Percentiles rank a stretch among this genome's conserved stretches.
phyloP scores from a whole-genome alignment of 768 basidiomycete genomes.

The Pleurotus sapidus region DNA sequence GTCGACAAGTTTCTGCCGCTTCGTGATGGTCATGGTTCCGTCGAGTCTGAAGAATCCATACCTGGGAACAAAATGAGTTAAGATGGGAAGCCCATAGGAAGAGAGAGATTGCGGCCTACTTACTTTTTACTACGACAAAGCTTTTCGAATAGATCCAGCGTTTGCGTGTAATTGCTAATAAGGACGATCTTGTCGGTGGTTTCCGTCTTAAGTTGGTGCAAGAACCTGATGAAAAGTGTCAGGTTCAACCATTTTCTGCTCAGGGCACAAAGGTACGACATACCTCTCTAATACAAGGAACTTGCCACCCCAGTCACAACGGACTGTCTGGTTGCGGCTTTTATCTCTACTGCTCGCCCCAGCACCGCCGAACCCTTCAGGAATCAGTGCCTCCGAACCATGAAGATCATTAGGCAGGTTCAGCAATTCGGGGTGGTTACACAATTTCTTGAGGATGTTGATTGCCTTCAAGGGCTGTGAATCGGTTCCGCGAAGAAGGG shows the following conservation, averaged over 20 bases:
- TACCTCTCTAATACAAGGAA: conserved; percentile 92
- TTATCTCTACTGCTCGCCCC: conserved; percentile 37
- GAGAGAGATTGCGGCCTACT: conserved; percentile 12
- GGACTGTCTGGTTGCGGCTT: conserved; percentile 49
- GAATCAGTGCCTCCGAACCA: conserved; percentile 80
- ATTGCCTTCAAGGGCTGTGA: conserved; percentile 97
- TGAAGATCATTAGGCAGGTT: conserved; percentile 80
- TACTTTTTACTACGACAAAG: conserved; percentile 84
- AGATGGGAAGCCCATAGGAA: too few relatives aligned
- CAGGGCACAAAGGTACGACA: conserved; percentile 10
- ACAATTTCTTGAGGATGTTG: conserved; percentile 90
- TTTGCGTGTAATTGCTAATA: conserved; percentile 97
- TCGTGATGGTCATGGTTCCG: conserved; percentile 88
- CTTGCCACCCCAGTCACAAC: conserved; percentile 87
- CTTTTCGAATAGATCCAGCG: conserved; percentile 90
- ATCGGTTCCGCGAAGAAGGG: conserved; percentile 78
- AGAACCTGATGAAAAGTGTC: conserved; percentile 52
- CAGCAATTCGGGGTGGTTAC: conserved; percentile 92
- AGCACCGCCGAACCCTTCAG: conserved; percentile 74
- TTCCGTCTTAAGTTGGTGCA: conserved; percentile 75
- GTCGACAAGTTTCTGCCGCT: conserved; percentile 94
- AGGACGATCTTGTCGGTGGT: conserved; percentile 95
- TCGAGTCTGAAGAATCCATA: conserved; percentile 93
- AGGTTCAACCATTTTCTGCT: not conserved
- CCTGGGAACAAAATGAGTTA: conserved; percentile 32